Percentiles rank a stretch among this genome's conserved stretches.
phyloP scores from a whole-genome alignment of 2,329 filamentous ascomycete genomes.

The Trichoderma sp. region DNA sequence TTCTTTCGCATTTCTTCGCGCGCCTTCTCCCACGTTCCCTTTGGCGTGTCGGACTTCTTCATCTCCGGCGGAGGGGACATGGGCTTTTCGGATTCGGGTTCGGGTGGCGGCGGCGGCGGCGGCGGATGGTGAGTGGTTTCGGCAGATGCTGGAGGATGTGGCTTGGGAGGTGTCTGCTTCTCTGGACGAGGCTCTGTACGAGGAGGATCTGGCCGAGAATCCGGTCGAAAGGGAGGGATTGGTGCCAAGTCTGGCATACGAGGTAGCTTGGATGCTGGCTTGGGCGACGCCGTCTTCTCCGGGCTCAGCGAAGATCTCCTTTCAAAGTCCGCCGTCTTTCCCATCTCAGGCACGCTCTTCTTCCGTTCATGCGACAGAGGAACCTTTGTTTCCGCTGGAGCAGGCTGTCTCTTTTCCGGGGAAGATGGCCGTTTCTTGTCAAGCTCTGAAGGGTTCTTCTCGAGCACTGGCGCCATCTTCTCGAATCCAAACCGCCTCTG shows the following conservation, averaged over 20 bases:
- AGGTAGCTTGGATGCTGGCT: constrained; percentile 29
- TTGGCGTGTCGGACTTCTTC: constrained; percentile 23
- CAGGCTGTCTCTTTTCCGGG: constrained; percentile 10
- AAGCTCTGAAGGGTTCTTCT: constrained; percentile 4
- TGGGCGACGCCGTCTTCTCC: constrained; percentile 10
- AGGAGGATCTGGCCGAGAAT: neutral
- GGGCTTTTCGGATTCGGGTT: constrained; percentile 6
- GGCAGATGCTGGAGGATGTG: constrained; percentile 24
- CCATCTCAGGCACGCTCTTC: constrained; percentile 3
- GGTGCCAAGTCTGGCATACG: constrained; percentile 25
- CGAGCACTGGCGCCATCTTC: constrained; percentile 5
- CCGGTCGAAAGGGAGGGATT: constrained; percentile 33
- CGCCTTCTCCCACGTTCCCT: constrained; percentile 65
- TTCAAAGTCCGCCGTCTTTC: neutral
- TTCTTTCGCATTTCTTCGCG: constrained; percentile 66
- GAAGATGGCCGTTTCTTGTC: constrained; percentile 9
- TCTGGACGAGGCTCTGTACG: constrained; percentile 30
- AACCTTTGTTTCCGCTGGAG: neutral
- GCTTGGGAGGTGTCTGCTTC: constrained; percentile 29
- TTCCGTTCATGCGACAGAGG: constrained; percentile 9
- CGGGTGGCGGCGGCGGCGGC: constrained; percentile 5
- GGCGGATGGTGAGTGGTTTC: constrained; percentile 18
- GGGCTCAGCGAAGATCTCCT: neutral
- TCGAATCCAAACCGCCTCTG: neutral
- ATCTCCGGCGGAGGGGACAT: neutral